A percentile compares a stretch with the other conserved stretches of the same genome.
These are phyloP conservation scores for Pisolithus albus DNA, from an alignment of 768 basidiomycete species.

Conservation along the genomic window DNA sequence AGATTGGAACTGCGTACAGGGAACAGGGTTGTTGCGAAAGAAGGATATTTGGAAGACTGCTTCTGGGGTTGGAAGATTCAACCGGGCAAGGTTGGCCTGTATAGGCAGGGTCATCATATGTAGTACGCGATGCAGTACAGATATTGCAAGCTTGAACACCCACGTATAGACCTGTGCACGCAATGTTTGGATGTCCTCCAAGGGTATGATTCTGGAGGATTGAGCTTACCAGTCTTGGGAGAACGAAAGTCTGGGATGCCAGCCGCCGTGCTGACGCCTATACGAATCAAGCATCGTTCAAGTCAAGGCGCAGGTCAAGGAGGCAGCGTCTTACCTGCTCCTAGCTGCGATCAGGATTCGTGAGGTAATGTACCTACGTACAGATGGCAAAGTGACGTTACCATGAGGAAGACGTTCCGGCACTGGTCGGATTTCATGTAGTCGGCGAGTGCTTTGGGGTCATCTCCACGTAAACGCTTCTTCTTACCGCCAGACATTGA, in stretches of 20 bases:
- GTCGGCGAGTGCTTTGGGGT: constrained; percentile 46
- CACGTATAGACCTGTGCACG: no score
- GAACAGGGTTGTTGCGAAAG: constrained; percentile 72
- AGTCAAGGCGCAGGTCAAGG: background rate
- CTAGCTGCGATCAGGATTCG: constrained; percentile 37
- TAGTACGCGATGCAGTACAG: constrained; percentile 19
- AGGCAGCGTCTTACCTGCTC: constrained; percentile 46
- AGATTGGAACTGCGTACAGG: constrained; percentile 42
- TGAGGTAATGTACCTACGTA: constrained; percentile 1
- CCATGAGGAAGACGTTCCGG: constrained; percentile 69
- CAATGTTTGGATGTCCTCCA: no score
- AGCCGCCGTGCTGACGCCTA: constrained; percentile 72
- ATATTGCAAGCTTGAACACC: background rate
- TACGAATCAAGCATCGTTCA: background rate
- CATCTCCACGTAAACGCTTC: constrained; percentile 15
- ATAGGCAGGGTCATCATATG: constrained; percentile 2
- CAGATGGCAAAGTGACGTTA: constrained; percentile 20
- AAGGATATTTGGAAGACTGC: constrained; percentile 92
- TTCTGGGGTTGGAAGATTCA: constrained; percentile 86
- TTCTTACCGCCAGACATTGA: no score
- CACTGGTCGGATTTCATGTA: constrained; percentile 67
- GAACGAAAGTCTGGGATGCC: constrained; percentile 90
- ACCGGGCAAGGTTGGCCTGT: constrained; percentile 68
- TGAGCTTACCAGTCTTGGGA: constrained; percentile 63
- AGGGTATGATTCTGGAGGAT: background rate